phyloP scores from a whole-genome alignment of 768 basidiomycete genomes.

The Ephemerocybe angulata region DNA sequence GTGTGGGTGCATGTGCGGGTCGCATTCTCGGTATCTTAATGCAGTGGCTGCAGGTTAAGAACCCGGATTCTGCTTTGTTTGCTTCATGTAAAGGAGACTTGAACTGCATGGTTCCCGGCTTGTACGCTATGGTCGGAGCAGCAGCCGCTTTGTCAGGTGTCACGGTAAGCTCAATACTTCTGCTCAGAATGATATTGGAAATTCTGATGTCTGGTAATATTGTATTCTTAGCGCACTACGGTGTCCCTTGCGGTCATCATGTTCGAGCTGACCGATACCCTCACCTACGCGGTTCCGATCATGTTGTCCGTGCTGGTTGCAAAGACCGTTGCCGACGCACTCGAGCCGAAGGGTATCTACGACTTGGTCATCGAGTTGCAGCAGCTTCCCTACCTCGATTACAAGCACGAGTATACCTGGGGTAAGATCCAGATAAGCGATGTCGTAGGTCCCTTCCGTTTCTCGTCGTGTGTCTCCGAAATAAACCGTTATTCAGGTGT shows the following conservation, averaged over 20 bases:
- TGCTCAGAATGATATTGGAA: neutral
- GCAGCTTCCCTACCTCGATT: slow-evolving; percentile 89
- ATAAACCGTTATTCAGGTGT: slow-evolving; percentile 43
- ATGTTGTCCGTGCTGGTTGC: slow-evolving; percentile 87
- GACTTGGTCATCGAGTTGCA: slow-evolving; percentile 93
- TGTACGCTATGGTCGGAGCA: slow-evolving; percentile 96
- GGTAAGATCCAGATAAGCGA: slow-evolving; percentile 70
- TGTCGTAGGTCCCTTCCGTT: slow-evolving; percentile 52
- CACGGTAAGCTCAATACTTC: slow-evolving; percentile 52
- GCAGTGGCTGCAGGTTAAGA: slow-evolving; percentile 66
- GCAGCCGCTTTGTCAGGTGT: slow-evolving; percentile 95
- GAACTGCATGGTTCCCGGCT: slow-evolving; percentile 81
- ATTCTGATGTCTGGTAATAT: neutral
- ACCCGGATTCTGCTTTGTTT: slow-evolving; percentile 64
- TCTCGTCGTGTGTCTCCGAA: neutral
- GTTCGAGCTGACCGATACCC: slow-evolving; percentile 90
- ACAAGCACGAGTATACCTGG: slow-evolving; percentile 89
- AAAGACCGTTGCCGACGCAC: slow-evolving; percentile 83
- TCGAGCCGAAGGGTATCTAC: slow-evolving; percentile 94
- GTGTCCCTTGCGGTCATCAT: slow-evolving; percentile 94
- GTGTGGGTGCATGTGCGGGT: slow-evolving; percentile 92
- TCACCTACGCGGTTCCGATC: slow-evolving; percentile 88
- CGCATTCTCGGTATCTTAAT: slow-evolving; percentile 79
- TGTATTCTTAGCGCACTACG: slow-evolving; percentile 61
- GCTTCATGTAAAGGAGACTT: slow-evolving; percentile 57